Conservation (phyloP, 2,329 filamentous ascomycete genomes). For the Chaetomiaceae sp. region DNA sequence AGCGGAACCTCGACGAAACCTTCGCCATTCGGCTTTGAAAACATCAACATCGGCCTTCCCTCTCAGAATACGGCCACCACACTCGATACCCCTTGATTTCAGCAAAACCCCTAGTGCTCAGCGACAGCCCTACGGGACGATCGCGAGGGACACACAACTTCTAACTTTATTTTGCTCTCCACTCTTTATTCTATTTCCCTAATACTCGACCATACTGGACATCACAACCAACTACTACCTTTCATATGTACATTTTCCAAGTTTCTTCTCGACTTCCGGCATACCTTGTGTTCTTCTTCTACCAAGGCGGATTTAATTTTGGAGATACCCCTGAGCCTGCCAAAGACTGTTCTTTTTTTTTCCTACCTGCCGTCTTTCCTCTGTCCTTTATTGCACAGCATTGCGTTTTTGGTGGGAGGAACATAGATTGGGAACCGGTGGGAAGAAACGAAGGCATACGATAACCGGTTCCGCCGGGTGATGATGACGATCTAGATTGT, state of each 20-base stretch:
- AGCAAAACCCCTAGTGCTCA: neutral
- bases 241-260: neutral
- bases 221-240: no score
- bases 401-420: constrained; percentile 3
- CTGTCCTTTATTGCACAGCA: constrained; percentile 8
- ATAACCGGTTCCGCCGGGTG: constrained; percentile 15
- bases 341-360: constrained; percentile 5
- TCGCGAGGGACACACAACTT: no score
- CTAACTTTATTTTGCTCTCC: neutral
- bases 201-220: no score
- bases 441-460: constrained; percentile 15
- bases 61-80: no score
- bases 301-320: constrained; percentile 22
- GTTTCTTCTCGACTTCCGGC: neutral
- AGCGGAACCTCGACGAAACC: no score
- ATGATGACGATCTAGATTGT: constrained; percentile 20
- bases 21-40: no score
- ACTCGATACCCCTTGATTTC: neutral
- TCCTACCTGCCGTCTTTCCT: neutral
- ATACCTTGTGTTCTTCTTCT: constrained; percentile 5
- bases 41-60: neutral
- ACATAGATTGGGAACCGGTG: constrained; percentile 11
- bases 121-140: neutral
- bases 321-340: constrained; percentile 24
- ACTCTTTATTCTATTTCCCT: neutral